Conservation (phyloP, 1,284 basidiomycete species). For the Jaminaea rosea region DNA sequence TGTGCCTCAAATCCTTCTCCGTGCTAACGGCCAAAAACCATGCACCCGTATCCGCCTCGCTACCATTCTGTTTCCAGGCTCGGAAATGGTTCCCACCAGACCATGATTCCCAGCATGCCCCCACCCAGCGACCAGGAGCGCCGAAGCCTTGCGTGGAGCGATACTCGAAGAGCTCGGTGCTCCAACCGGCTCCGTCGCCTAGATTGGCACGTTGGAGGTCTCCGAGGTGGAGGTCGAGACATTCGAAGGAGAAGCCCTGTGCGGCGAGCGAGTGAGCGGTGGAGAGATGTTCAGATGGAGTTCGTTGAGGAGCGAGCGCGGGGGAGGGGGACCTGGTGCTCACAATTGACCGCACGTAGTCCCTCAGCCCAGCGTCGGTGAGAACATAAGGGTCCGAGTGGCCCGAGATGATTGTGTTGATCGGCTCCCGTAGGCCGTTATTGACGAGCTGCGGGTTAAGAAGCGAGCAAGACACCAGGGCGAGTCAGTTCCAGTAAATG, state of each 20-base stretch:
- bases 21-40: constrained; percentile 47
- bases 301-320: background rate
- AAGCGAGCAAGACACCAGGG: background rate
- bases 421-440: constrained; percentile 78
- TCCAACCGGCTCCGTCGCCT: constrained; percentile 67
- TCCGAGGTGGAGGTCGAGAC: constrained; percentile 70
- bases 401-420: constrained; percentile 78
- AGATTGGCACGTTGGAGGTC: constrained; percentile 65
- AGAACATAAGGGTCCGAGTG: constrained; percentile 67
- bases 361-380: constrained; percentile 63
- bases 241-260: constrained; percentile 63
- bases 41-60: constrained; percentile 41
- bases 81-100: constrained; percentile 47
- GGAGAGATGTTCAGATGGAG: background rate
- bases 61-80: constrained; percentile 47
- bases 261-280: constrained; percentile 30
- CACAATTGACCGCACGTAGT: constrained; percentile 61
- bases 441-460: constrained; percentile 49
- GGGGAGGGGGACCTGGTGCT: constrained; percentile 39
- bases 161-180: constrained; percentile 44
- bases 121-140: constrained; percentile 43
- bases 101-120: constrained; percentile 41
- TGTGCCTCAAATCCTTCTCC: constrained; percentile 39
- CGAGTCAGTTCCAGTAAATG: constrained; percentile 43
- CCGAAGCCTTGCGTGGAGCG: constrained; percentile 38